Evolutionary conservation across 225 moss, liverwort and hornwort species (phyloP).

Genomic region (Takakia lepidozioides): DNA sequence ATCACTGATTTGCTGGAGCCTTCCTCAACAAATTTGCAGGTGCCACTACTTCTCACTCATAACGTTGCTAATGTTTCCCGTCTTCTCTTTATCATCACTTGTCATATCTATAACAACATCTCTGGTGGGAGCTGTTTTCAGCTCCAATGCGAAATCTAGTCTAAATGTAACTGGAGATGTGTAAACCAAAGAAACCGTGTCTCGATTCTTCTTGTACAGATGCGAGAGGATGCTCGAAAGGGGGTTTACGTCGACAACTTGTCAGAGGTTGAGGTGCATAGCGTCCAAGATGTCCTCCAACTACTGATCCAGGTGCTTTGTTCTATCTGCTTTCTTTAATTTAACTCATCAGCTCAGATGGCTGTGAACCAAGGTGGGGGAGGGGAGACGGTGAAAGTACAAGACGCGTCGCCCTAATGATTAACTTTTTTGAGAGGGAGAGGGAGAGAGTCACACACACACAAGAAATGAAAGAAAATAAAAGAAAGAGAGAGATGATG

Average conservation of each 20-base stretch:
- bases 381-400: background rate
- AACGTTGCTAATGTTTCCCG: too few relatives aligned
- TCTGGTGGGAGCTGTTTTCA: too few relatives aligned
- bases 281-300: slow-evolving; percentile 89
- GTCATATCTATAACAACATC: too few relatives aligned
- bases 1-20: slow-evolving; percentile 67
- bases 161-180: background rate
- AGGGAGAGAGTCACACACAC: too few relatives aligned
- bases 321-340: too few relatives aligned
- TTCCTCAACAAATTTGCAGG: slow-evolving; percentile 46
- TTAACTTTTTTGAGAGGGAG: background rate
- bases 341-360: background rate
- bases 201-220: slow-evolving; percentile 30
- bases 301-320: slow-evolving; percentile 64
- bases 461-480: too few relatives aligned
- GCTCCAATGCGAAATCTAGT: too few relatives aligned
- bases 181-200: background rate
- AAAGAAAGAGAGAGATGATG: too few relatives aligned
- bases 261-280: slow-evolving; percentile 81
- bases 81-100: background rate
- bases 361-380: too few relatives aligned
- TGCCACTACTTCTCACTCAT: slow-evolving; percentile 1
- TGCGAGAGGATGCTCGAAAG: slow-evolving; percentile 89
- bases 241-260: slow-evolving; percentile 95
- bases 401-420: background rate